Evolutionary conservation across 208 protist species (phyloP), one percentile per base, ranked within the genome.

Genomic region (Trypanosoma melophagium): DNA sequence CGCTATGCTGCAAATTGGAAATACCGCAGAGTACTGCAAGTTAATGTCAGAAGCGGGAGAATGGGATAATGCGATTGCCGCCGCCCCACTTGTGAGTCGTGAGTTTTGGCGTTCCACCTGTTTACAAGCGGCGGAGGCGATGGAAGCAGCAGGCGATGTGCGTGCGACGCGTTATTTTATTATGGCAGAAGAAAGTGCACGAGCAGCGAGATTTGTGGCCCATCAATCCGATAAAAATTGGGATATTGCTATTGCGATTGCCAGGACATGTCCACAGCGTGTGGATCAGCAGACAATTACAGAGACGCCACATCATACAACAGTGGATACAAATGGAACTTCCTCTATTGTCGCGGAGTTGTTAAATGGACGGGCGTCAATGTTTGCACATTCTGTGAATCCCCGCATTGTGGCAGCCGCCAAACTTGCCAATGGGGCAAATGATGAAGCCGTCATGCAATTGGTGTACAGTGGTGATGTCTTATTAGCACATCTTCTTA

Each of bases 1-100:
- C 24, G 71, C 79, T 42, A 79, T 89, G 65, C 68, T 97, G 53
- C 78, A 68, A 41, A 38, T 92, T 7, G 95, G 95, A 0, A 77
- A 94, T 56, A 19, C 93, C 4, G 64, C 82, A 60, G 85, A 93
- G 54, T 92, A 93, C 69, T 97, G 92, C 69, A 71, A 89, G 41
- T 55, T 89, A 35, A 75, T 97, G 60, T 71, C 91, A 49, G 90
- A 97, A 66, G 81, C 84, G 0, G 94, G 77, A 21, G 84, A 95
- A 75, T 98, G 88, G 86, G 92, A 97, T 45, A 74, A 77, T 64
- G 96, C 96, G 12, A 84, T 98, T 69, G 84, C 86, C 51, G 69
- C 91, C 9, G 89, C 91, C 5, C 94, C 96, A 3, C 59, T 81
- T n/a, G 71, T 98, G 25, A 94, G 88, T 44, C 76, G 90, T 10